Percentiles rank a stretch among this genome's conserved stretches.
Evolutionary conservation across 495 filamentous ascomycete genomes (phyloP).

Genomic region (Xylaria castorea): DNA sequence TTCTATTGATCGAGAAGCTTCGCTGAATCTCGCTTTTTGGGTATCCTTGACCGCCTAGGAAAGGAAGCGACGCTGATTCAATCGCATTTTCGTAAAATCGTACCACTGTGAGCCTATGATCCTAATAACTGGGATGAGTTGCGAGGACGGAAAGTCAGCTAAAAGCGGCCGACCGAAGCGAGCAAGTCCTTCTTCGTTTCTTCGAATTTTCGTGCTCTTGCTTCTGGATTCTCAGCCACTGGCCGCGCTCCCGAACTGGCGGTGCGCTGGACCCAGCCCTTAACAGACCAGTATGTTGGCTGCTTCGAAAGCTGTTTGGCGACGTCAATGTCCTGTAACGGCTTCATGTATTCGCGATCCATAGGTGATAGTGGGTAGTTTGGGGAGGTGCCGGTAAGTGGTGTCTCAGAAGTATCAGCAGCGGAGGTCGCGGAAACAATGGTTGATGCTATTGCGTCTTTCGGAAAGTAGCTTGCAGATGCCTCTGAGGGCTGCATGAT

Average conservation of each 20-base stretch:
- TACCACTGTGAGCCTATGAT: not conserved
- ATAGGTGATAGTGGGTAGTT: slow-evolving; percentile 38
- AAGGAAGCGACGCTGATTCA: not conserved
- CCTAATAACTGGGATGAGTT: not conserved
- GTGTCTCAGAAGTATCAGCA: slow-evolving; percentile 27
- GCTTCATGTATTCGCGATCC: slow-evolving; percentile 44
- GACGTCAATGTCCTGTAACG: slow-evolving; percentile 43
- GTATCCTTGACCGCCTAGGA: not conserved
- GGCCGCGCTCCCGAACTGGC: slow-evolving; percentile 24
- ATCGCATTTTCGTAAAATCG: slow-evolving; percentile 11
- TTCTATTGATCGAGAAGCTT: not conserved
- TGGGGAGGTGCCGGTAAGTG: slow-evolving; percentile 13
- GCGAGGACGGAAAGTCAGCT: not conserved
- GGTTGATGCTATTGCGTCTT: slow-evolving; percentile 25
- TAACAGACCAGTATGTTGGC: slow-evolving; percentile 46
- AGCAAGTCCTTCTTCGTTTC: slow-evolving; percentile 48
- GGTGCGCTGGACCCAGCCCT: slow-evolving; percentile 48
- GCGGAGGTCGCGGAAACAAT: slow-evolving; percentile 27
- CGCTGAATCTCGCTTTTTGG: not conserved
- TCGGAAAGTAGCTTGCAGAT: slow-evolving; percentile 33
- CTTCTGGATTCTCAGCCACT: slow-evolving; percentile 35
- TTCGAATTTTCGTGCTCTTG: slow-evolving; percentile 43
- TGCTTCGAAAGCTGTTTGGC: slow-evolving; percentile 49
- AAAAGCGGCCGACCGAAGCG: slow-evolving; percentile 35
- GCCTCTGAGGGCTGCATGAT: slow-evolving; percentile 30